phyloP scores from a whole-genome alignment of 345 rosid genomes.

The Trapa incisa region DNA sequence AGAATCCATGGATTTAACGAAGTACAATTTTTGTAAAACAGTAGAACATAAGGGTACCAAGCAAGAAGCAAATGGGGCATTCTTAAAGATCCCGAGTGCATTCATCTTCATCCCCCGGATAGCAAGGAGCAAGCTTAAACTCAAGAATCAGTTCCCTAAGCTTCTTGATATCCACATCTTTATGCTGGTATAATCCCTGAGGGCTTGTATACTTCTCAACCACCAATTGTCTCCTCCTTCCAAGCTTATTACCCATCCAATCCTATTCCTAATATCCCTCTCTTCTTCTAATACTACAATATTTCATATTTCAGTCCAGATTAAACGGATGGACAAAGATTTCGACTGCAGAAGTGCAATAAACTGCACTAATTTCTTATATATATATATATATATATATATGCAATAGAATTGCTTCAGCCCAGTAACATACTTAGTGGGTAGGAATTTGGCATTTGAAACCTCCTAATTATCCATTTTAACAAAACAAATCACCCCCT shows the following conservation, averaged over 20 bases:
- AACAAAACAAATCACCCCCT: neutral
- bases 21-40: neutral
- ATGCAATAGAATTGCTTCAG: neutral
- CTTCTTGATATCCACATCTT: slow-evolving; percentile 94
- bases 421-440: neutral
- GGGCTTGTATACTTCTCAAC: slow-evolving; percentile 86
- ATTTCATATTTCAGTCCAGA: neutral
- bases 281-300: neutral
- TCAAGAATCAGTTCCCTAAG: slow-evolving; percentile 86
- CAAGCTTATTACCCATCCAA: slow-evolving; percentile 91
- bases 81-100: slow-evolving; percentile 70
- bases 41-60: slow-evolving; percentile 20
- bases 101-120: slow-evolving; percentile 75
- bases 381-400: too few species aligned
- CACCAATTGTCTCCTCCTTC: slow-evolving; percentile 76
- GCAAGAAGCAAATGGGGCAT: slow-evolving; percentile 97
- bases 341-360: neutral
- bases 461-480: slow-evolving; percentile 4
- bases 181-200: slow-evolving; percentile 77
- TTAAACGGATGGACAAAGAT: neutral
- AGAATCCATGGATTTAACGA: neutral
- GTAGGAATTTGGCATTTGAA: slow-evolving; percentile 1
- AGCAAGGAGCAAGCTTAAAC: slow-evolving; percentile 96
- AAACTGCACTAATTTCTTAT: neutral
- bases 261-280: neutral